A percentile compares a stretch with the other conserved stretches of the same genome.
These are phyloP conservation scores for Cladophialophora chaetospira DNA, from an alignment of 2,329 filamentous ascomycete species.

Conservation along the genomic window DNA sequence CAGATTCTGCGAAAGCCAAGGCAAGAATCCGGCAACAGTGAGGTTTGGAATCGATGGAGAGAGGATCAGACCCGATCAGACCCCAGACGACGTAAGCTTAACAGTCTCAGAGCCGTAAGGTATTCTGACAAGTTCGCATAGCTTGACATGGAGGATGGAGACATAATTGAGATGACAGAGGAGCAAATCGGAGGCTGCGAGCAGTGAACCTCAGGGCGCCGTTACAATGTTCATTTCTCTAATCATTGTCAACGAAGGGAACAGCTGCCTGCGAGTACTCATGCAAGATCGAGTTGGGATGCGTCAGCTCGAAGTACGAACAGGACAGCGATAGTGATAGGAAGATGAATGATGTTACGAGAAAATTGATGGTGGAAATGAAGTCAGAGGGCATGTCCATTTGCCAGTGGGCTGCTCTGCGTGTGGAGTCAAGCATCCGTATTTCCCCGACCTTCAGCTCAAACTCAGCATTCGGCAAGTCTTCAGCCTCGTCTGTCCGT, in stretches of 20 bases:
- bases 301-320: background rate
- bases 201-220: background rate
- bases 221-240: background rate
- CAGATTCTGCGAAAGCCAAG: slow-evolving; percentile 94
- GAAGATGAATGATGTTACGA: background rate
- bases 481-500: slow-evolving; percentile 6
- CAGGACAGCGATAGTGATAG: background rate
- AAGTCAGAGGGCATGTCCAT: background rate
- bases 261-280: too few relatives aligned
- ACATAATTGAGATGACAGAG: slow-evolving; percentile 95
- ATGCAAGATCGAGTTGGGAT: too few relatives aligned
- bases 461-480: slow-evolving; percentile 12
- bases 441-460: slow-evolving; percentile 6
- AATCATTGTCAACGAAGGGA: background rate
- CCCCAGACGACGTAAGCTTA: slow-evolving; percentile 80
- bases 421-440: background rate
- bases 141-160: slow-evolving; percentile 96
- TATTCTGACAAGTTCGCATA: slow-evolving; percentile 43
- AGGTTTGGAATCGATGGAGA: slow-evolving; percentile 96
- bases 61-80: slow-evolving; percentile 84
- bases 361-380: background rate
- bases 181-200: slow-evolving; percentile 82
- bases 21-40: slow-evolving; percentile 80
- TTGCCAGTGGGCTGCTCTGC: too few relatives aligned
- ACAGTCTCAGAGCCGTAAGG: background rate